phyloP scores from a whole-genome alignment of 1,284 basidiomycete species.

The Pyrrhoderma noxium region DNA sequence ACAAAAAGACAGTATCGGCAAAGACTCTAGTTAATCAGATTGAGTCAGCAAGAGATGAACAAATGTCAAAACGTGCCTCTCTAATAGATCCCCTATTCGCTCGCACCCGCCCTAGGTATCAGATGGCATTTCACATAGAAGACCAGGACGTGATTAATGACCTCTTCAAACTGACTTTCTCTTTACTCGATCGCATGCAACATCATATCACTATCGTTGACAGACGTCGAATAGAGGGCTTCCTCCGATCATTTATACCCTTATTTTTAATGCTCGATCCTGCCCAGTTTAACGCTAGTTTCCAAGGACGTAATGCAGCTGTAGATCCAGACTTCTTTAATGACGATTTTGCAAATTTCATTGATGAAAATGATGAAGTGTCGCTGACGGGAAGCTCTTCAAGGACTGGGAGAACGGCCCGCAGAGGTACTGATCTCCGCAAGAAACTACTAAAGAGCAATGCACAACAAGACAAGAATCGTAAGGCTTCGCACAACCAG shows the following conservation, averaged over 20 bases:
- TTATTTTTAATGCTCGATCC: constrained; percentile 68
- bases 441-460: constrained; percentile 73
- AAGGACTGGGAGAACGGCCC: constrained; percentile 34
- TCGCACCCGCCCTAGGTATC: constrained; percentile 65
- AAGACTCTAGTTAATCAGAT: constrained; percentile 88
- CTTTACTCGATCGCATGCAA: constrained; percentile 86
- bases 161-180: constrained; percentile 80
- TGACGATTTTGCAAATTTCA: constrained; percentile 25
- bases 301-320: constrained; percentile 33
- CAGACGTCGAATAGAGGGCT: constrained; percentile 76
- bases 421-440: constrained; percentile 52
- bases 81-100: constrained; percentile 72
- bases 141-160: constrained; percentile 81
- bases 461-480: constrained; percentile 60
- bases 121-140: constrained; percentile 75
- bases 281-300: constrained; percentile 62
- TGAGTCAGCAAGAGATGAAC: constrained; percentile 83
- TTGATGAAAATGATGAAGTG: constrained; percentile 40
- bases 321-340: constrained; percentile 18
- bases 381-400: constrained; percentile 33
- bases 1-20: constrained; percentile 85
- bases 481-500: constrained; percentile 43
- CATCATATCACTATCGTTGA: constrained; percentile 68
- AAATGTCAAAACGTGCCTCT: constrained; percentile 70
- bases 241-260: constrained; percentile 75